These are phyloP conservation scores for Polysphondylium violaceum DNA, from an alignment of 78 protist species.

Conservation along the genomic window DNA sequence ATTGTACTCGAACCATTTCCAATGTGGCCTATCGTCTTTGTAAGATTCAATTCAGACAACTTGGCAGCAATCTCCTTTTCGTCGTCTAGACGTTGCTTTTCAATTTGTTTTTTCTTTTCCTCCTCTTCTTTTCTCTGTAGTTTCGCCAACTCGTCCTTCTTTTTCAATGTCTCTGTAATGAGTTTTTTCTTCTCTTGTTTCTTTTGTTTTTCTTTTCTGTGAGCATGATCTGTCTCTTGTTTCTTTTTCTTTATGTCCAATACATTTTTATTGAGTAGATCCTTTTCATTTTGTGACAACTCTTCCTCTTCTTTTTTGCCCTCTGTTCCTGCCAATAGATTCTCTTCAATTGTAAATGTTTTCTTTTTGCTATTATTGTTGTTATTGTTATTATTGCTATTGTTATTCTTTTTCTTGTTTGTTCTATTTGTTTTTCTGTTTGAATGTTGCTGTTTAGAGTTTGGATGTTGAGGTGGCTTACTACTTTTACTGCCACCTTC, in stretches of 20 bases:
- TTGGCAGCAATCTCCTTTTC: slow-evolving; percentile 26
- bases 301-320: neutral
- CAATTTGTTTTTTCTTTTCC: slow-evolving; percentile 44
- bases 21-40: slow-evolving; percentile 1
- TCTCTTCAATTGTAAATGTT: too few species aligned
- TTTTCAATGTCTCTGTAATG: slow-evolving; percentile 28
- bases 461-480: too few species aligned
- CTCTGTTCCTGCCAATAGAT: too few species aligned
- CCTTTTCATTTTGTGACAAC: slow-evolving; percentile 5
- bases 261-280: neutral
- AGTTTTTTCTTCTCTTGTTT: slow-evolving; percentile 59
- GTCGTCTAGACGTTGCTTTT: slow-evolving; percentile 33
- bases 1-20: neutral
- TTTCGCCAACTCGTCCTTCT: slow-evolving; percentile 46
- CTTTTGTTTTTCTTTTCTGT: slow-evolving; percentile 67
- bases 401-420: too few species aligned
- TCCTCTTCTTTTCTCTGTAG: slow-evolving; percentile 38
- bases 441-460: too few species aligned
- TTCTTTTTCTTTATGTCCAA: slow-evolving; percentile 32
- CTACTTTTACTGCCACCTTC: too few species aligned
- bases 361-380: too few species aligned
- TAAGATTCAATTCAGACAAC: neutral
- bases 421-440: too few species aligned
- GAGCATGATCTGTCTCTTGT: slow-evolving; percentile 23
- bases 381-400: too few species aligned